Percentiles rank a stretch among this genome's conserved stretches.
Conservation (phyloP, 176 grass and related monocot genomes). For the Triticum timopheevii region DNA sequence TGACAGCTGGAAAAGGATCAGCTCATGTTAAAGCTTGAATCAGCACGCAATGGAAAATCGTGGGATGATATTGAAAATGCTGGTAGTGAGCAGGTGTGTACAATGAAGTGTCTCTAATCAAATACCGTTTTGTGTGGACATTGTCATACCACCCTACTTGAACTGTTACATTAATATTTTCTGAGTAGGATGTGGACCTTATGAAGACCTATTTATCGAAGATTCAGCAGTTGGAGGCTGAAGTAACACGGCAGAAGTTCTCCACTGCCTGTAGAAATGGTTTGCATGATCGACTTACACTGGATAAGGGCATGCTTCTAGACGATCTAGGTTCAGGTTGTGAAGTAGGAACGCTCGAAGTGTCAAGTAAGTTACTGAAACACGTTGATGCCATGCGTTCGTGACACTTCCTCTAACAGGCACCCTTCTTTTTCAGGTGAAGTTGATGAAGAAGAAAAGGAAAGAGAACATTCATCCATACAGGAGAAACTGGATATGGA, state of each 20-base stretch:
- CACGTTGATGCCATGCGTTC: conserved; percentile 7
- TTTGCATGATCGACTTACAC: conserved; percentile 43
- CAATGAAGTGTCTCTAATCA: not conserved
- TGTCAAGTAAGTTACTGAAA: conserved; percentile 44
- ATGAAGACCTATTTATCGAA: conserved; percentile 80
- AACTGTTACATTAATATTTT: conserved; percentile 8
- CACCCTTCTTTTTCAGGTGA: conserved; percentile 41
- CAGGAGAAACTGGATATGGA: conserved; percentile 86
- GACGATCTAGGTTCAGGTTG: conserved; percentile 56
- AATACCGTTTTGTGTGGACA: not conserved
- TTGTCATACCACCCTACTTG: not conserved
- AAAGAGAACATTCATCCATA: conserved; percentile 85
- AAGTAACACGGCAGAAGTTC: conserved; percentile 65
- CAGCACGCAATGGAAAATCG: conserved; percentile 60
- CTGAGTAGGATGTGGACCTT: conserved; percentile 54
- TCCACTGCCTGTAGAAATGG: conserved; percentile 57
- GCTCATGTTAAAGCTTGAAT: conserved; percentile 78
- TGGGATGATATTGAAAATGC: conserved; percentile 76
- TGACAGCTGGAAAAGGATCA: conserved; percentile 80
- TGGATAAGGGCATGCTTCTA: conserved; percentile 53
- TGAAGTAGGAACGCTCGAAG: conserved; percentile 49
- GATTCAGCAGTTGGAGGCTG: conserved; percentile 82
- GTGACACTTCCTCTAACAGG: conserved; percentile 7
- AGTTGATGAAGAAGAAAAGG: conserved; percentile 86
- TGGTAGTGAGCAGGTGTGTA: conserved; percentile 41